Base-by-base conservation (phyloP, 2,329 filamentous ascomycete species). In the Sordariomycetes sp. region DNA sequence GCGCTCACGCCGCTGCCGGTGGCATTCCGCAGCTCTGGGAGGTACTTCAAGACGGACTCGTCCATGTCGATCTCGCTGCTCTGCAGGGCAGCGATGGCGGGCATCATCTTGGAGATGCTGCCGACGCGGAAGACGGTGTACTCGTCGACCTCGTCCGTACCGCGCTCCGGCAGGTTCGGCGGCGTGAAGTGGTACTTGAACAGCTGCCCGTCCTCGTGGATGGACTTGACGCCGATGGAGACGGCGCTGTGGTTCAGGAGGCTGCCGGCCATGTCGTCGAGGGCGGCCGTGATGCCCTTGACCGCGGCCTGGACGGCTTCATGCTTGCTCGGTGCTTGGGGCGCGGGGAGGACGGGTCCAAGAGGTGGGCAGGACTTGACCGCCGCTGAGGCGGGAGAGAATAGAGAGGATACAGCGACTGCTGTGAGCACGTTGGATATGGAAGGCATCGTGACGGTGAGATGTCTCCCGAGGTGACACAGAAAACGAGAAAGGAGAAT, bases 21-120 rank as follows among this genome's bases (percentile, higher is more conserved):
- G 3, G 44, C 42, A 5, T 48, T 40, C 25, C 37, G 47, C 27
- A 59, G 43, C 31, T 60, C 53, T 0, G 67, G 63, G 6, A 70
- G 46, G 34, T 66, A 65, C 23, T 65, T 57, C 2, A 64, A 55
- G 5, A 73, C 51, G 1, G 61, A 61, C 30, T 59, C 60, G 3
- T 67, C 54, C 49, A 58, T 32, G 11, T 54, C 46, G 10, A 61
- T 46, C 3, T 48, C 43, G 1, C 39, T 39, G 11, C 43, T 46
- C 33, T 53, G 46, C 4, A 60, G 43, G 2, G 49, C 43, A 2
- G 53, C 48, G 9, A 66, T 42, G 1, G 46, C 47, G 0, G 55
- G 48, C 6, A 59, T 41, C 3, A 60, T 33, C 38, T 60, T 61
- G 0, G 56, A 53, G 2, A 54, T 44, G 35, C 54, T 59, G 0